These are phyloP conservation scores for Beauveria pseudobassiana DNA, from an alignment of 2,329 filamentous ascomycete species.

Conservation along the genomic window DNA sequence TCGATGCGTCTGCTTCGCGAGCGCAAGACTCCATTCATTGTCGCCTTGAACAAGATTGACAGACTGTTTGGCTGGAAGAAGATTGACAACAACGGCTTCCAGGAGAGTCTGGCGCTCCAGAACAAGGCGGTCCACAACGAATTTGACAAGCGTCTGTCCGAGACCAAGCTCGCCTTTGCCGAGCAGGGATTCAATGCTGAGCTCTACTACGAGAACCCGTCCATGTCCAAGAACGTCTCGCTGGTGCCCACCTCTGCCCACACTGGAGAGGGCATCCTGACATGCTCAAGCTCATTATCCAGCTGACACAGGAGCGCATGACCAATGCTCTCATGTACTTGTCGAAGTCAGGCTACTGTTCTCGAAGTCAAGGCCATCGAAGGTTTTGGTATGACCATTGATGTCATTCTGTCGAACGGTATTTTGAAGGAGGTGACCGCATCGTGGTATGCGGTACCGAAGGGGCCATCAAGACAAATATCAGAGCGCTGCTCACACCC, in stretches of 20 bases:
- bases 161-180: conserved; percentile 88
- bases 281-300: conserved; percentile 91
- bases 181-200: conserved; percentile 98
- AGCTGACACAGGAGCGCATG: conserved; percentile 95
- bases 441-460: conserved; percentile 96
- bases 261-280: conserved; percentile 98
- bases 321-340: conserved; percentile 96
- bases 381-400: conserved; percentile 96
- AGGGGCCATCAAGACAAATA: conserved; percentile 89
- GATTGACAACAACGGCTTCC: conserved; percentile 97
- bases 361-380: conserved; percentile 99
- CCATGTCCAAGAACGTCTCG: conserved; percentile 90
- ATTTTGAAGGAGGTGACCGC: conserved; percentile 84
- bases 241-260: conserved; percentile 94
- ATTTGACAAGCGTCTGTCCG: conserved; percentile 81
- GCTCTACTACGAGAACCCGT: conserved; percentile 96
- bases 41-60: conserved; percentile 99
- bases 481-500: conserved; percentile 87
- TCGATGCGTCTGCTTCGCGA: conserved; percentile 93
- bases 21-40: conserved; percentile 94
- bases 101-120: conserved; percentile 82
- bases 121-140: conserved; percentile 91
- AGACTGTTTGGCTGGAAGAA: conserved; percentile 98
- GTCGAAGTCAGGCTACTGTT: conserved; percentile 94
- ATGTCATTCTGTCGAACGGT: conserved; percentile 94